Base-by-base conservation (phyloP, 1,284 basidiomycete species). In the Pisolithus thermaeus region DNA sequence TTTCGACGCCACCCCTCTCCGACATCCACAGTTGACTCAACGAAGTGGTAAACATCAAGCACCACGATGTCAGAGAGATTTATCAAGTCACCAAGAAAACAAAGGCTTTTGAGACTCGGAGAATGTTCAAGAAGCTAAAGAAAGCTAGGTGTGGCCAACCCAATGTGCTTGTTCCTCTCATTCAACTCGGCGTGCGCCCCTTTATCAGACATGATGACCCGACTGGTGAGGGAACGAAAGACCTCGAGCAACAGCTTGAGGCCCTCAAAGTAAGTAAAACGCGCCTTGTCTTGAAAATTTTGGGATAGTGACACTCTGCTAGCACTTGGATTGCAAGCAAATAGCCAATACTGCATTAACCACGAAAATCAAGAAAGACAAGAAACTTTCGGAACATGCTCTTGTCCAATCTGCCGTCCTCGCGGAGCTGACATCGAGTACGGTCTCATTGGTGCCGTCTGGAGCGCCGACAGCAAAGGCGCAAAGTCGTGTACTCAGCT, bases 101-200 rank as follows among this genome's bases (percentile, higher is more conserved):
- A 7, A 90, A 84, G 66, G 74, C 80, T 0, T 91, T 91, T 58
- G 94, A 97, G 70, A 79, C 83, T 0, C 90, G 89, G 68, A 90
- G 88, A 62, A 69, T 88, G 14, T 80, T 95, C 49, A 94, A 93
- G 73, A 87, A 83, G 70, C 71, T 95, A 52, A 94, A 89, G 69
- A 76, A 76, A 46, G 65, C 86, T 22, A 74, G 84, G 87, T 88
- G 55, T 53, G 70, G 30, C n/a, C 35, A 30, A 46, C 50, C 20
- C 16, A 36, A 41, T 18, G 35, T 7, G 3, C 8, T 25, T 20
- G 39, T 47, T 4, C 3, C 47, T 56, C 16, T 56, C 50, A 27
- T 18, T 27, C 7, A 43, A 23, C 11, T 25, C 41, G 16, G 25
- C 20, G 28, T 39, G 40, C 7, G 30, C 44, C 39, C 20, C 20